Base-by-base conservation (phyloP, 129 eudicot genomes). In the Artemisia argyi region DNA sequence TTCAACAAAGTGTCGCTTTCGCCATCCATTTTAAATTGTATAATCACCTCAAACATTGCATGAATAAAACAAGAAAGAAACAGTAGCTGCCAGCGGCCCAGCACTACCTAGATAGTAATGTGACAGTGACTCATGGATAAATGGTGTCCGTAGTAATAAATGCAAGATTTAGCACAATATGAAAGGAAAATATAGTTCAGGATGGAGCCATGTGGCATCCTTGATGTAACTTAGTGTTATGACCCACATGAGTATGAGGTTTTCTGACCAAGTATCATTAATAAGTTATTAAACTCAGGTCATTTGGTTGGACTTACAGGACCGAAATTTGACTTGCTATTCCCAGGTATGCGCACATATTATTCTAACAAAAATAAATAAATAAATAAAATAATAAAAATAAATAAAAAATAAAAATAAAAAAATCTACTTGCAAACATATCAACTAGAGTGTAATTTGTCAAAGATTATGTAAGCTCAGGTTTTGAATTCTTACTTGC, bases 1-100 rank as follows among this genome's bases (percentile, higher is more conserved):
- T 8, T 52, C 30, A 69, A 28, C 62, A 69, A 69, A n/a, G 62
- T 53, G 73, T 35, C 73, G 2, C 73, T 52, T 53, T 70, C 65
- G 19, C 48, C 42, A 51, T 52, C 16, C 10, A 30, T 63, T 39
- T 63, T 63, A n/a, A 15, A 24, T 63, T 39, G 24, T 63, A 39
- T n/a, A 5, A 24, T 63, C 5, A 46, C 11, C 71, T 30, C 39
- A 69, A 69, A 69, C 10, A 2, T 17, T 20, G 71, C 35, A 46
- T 13, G 15, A 48, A 15, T 7, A 5, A 19, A 20, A 11, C 2
- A 18, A 19, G 17, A 35, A 70, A 56, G 18, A 55, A 55, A 17
- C 20, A 24, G 12, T 39, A 47, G 55, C 20, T 71, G 46, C 46
- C 46, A 39, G 46, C 46, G 1, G 46, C 46, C 46, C 9, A 39